Conservation (phyloP, 345 rosid species). For the Populus pruinosa region DNA sequence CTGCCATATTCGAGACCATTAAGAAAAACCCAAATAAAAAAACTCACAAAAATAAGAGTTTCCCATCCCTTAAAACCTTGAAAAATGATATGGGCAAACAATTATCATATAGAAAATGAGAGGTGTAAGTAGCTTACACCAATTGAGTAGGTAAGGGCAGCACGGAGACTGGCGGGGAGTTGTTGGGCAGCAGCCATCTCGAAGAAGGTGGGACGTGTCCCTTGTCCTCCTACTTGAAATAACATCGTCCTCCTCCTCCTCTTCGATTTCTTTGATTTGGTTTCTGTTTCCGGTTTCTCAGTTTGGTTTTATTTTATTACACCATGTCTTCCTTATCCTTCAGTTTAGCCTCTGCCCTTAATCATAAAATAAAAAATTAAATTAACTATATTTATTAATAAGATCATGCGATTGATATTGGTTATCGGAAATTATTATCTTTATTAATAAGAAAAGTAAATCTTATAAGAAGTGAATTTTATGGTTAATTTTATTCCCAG, state of each 20-base stretch:
- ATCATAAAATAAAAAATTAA: too few species aligned
- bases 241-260: constrained; percentile 46
- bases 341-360: not conserved
- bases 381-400: too few species aligned
- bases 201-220: constrained; percentile 96
- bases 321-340: not conserved
- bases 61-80: not conserved
- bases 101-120: not conserved
- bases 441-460: too few species aligned
- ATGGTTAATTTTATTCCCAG: too few species aligned
- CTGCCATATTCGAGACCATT: not conserved
- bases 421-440: too few species aligned
- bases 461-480: too few species aligned
- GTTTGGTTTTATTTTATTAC: not conserved
- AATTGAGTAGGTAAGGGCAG: constrained; percentile 87
- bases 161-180: constrained; percentile 95
- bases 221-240: constrained; percentile 99
- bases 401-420: too few species aligned
- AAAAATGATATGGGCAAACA: not conserved
- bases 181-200: constrained; percentile 99
- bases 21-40: not conserved
- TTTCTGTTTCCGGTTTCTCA: not conserved
- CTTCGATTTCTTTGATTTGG: not conserved
- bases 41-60: not conserved
- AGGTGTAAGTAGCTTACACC: constrained; percentile 49